Evolutionary conservation across 202 grass and related monocot species (phyloP).

Genomic region (Musa balbisiana): DNA sequence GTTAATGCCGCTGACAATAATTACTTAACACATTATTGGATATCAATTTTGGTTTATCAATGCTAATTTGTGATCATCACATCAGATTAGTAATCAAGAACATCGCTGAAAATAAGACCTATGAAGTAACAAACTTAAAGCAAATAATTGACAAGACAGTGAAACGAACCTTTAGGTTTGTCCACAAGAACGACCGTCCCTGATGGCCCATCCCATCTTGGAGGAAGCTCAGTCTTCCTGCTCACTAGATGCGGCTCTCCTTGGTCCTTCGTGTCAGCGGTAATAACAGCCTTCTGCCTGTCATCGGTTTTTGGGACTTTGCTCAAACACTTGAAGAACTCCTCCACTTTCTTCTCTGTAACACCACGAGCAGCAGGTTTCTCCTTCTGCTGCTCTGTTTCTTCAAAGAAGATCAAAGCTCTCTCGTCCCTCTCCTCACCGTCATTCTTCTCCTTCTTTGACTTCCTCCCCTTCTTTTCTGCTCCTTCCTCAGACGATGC

Average conservation of each 20-base stretch:
- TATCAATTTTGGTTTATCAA: not conserved
- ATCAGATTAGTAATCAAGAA: not conserved
- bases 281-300: constrained; percentile 13
- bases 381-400: constrained; percentile 10
- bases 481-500: not conserved
- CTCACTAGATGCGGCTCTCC: constrained; percentile 51
- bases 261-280: constrained; percentile 22
- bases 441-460: constrained; percentile 42
- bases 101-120: not conserved
- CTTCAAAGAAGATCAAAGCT: constrained; percentile 21
- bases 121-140: not conserved
- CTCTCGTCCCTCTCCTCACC: constrained; percentile 14
- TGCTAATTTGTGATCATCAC: not conserved
- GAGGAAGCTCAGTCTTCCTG: constrained; percentile 69
- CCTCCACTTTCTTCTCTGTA: constrained; percentile 78
- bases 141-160: not conserved
- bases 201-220: constrained; percentile 67
- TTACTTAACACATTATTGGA: not conserved
- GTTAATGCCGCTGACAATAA: not conserved
- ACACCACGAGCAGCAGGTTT: not conserved
- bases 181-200: constrained; percentile 80
- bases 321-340: constrained; percentile 82
- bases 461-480: constrained; percentile 31
- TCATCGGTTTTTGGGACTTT: constrained; percentile 35
- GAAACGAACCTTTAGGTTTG: constrained; percentile 79